Base-by-base conservation (phyloP, 2,329 filamentous ascomycete genomes). In the Colletotrichum chlorophyti region DNA sequence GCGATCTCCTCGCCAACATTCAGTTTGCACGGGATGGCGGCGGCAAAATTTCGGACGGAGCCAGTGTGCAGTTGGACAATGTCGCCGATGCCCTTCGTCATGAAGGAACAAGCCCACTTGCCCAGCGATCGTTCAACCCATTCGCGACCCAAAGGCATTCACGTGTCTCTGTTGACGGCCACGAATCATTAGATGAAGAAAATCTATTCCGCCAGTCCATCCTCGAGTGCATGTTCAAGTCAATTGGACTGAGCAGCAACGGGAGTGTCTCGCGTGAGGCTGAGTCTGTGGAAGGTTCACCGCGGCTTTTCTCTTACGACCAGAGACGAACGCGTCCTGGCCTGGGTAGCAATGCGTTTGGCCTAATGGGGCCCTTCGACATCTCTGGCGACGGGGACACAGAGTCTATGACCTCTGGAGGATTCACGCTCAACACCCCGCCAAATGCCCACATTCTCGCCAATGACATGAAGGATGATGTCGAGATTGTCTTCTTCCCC, bases 401-500 rank as follows among this genome's bases (percentile, higher is more conserved):
- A 0, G 95, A 98, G 63, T 97, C 94, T 0, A 79, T 94, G 66
- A 86, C 91, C 23, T 94, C 91, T 2, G 83, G 87, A 4, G 86
- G 87, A 1, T 79, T 87, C 42, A 85, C 85, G 4, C 80, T 85
- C 37, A 75, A 78, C 29, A 82, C 83, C 4, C 83, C 85, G 0
- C 85, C 87, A 0, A 91, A 87, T 64, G 83, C 87, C 0, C 81
- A 91, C 51, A 75, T 80, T 4, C 76, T 94, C 5, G 84, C 86
- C 4, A 87, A 92, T 58, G 94, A 98, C 61, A 84, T 98, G 75
- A 90, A 89, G 63, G 89, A 96, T 62, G 95, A 99, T 50, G 86
- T 98, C 3, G 95, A 99, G 69, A 97, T 99, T 64, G 95, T 99
- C 6, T 98, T 91, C 76, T 99, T 99, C 64, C 94, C 93, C 0